These are phyloP conservation scores for Exophiala mesophila DNA, from an alignment of 2,329 filamentous ascomycete species.

Conservation along the genomic window DNA sequence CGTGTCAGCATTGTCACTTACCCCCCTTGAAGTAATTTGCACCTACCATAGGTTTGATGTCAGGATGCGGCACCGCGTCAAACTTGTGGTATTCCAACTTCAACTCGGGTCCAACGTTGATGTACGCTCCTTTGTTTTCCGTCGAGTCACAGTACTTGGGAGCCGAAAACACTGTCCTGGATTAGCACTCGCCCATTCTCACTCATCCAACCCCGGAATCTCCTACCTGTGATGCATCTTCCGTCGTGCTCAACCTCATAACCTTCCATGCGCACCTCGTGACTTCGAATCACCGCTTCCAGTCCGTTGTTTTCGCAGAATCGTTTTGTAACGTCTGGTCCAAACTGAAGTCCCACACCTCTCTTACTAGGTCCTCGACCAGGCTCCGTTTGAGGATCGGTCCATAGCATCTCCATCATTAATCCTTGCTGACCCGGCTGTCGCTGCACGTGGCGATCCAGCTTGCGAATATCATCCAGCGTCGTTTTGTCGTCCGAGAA, in stretches of 20 bases:
- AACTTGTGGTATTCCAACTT: slow-evolving; percentile 92
- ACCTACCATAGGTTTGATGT: slow-evolving; percentile 81
- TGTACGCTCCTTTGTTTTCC: slow-evolving; percentile 96
- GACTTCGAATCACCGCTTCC: slow-evolving; percentile 90
- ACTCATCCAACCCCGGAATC: slow-evolving; percentile 8
- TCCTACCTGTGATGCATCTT: slow-evolving; percentile 81
- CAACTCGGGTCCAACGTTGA: slow-evolving; percentile 89
- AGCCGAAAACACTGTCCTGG: slow-evolving; percentile 75
- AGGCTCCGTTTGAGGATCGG: slow-evolving; percentile 80
- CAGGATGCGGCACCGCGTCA: slow-evolving; percentile 90
- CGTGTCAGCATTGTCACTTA: too few relatives aligned
- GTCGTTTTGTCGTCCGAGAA: slow-evolving; percentile 66
- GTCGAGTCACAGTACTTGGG: slow-evolving; percentile 97
- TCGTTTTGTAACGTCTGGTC: slow-evolving; percentile 88
- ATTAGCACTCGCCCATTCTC: slow-evolving; percentile 26
- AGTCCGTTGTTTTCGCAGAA: slow-evolving; percentile 97
- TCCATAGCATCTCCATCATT: slow-evolving; percentile 99
- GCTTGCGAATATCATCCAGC: slow-evolving; percentile 86
- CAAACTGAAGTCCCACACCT: slow-evolving; percentile 93
- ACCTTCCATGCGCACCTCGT: slow-evolving; percentile 98
- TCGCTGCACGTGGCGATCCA: slow-evolving; percentile 83
- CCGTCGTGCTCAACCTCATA: slow-evolving; percentile 97
- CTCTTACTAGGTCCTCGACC: slow-evolving; percentile 93
- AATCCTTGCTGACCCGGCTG: slow-evolving; percentile 89
- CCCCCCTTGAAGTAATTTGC: not conserved